Evolutionary conservation across 2,329 filamentous ascomycete genomes (phyloP).

Genomic region (Diaporthe caulivora): DNA sequence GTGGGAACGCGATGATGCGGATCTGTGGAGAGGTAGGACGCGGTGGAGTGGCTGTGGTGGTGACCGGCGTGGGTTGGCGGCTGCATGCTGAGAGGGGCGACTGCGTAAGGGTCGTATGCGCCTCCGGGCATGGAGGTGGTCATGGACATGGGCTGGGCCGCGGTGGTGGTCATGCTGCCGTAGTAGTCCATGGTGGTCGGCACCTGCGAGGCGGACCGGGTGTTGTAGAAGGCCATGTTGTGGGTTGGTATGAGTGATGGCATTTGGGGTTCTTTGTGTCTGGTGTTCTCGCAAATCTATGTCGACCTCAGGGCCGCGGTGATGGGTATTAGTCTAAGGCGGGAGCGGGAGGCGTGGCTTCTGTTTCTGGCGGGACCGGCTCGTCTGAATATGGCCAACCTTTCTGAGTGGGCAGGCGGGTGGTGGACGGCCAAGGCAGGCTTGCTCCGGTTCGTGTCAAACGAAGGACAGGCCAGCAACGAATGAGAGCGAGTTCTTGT

Average conservation of each 20-base stretch:
- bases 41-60: constrained; percentile 39
- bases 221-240: constrained; percentile 51
- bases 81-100: constrained; percentile 48
- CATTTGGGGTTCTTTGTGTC: constrained; percentile 41
- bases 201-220: constrained; percentile 36
- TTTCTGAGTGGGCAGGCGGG: not conserved
- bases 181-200: constrained; percentile 47
- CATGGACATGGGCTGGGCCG: constrained; percentile 43
- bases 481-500: constrained; percentile 34
- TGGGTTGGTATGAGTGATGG: constrained; percentile 41
- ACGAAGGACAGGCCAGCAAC: constrained; percentile 37
- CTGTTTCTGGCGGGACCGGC: constrained; percentile 32
- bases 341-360: constrained; percentile 5
- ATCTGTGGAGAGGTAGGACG: constrained; percentile 56
- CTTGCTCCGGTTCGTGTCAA: constrained; percentile 37
- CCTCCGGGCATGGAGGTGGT: constrained; percentile 44
- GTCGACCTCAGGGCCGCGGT: constrained; percentile 2
- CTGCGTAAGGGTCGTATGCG: constrained; percentile 50
- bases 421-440: constrained; percentile 30
- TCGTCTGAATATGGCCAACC: constrained; percentile 32
- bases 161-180: constrained; percentile 46
- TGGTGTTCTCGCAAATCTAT: not conserved
- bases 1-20: constrained; percentile 48
- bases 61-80: constrained; percentile 44
- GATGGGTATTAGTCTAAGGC: constrained; percentile 18